These are phyloP conservation scores for Shiraia bambusicola DNA, from an alignment of 2,329 filamentous ascomycete species.

Conservation along the genomic window DNA sequence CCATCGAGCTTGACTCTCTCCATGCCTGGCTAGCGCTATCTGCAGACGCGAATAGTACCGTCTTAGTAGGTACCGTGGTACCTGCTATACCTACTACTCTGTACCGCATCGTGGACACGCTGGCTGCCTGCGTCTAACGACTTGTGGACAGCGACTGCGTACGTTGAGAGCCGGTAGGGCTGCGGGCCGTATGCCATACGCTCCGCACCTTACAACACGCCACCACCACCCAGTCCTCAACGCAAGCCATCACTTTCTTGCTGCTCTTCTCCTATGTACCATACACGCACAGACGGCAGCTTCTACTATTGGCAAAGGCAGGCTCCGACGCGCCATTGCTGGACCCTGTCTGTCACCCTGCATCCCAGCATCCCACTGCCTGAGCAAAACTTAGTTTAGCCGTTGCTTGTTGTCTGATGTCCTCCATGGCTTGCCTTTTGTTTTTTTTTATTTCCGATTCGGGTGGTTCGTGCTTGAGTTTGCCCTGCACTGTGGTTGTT, in stretches of 20 bases:
- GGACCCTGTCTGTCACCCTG: slow-evolving; percentile 30
- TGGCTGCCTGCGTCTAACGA: slow-evolving; percentile 2
- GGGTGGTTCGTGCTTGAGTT: neutral
- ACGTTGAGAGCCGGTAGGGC: slow-evolving; percentile 3
- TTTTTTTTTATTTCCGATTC: slow-evolving; percentile 20
- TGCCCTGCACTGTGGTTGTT: neutral
- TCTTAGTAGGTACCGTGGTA: no score
- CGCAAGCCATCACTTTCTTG: neutral
- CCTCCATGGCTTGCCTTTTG: slow-evolving; percentile 12
- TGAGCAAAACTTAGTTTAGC: slow-evolving; percentile 19
- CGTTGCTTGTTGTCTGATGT: slow-evolving; percentile 11
- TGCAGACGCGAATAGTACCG: no score
- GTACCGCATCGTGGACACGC: neutral
- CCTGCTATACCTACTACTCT: no score
- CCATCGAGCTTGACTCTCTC: slow-evolving; percentile 3
- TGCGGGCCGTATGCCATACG: slow-evolving; percentile 5
- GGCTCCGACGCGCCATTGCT: slow-evolving; percentile 14
- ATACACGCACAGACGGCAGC: slow-evolving; percentile 1
- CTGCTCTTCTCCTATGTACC: neutral
- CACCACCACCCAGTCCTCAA: neutral
- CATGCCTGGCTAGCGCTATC: neutral
- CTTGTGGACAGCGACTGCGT: slow-evolving; percentile 2
- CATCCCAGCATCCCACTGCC: slow-evolving; percentile 13
- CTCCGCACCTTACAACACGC: neutral
- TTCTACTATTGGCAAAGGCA: slow-evolving; percentile 1